These are phyloP conservation scores for Lyophyllum shimeji DNA, from an alignment of 768 basidiomycete genomes.

Conservation along the genomic window DNA sequence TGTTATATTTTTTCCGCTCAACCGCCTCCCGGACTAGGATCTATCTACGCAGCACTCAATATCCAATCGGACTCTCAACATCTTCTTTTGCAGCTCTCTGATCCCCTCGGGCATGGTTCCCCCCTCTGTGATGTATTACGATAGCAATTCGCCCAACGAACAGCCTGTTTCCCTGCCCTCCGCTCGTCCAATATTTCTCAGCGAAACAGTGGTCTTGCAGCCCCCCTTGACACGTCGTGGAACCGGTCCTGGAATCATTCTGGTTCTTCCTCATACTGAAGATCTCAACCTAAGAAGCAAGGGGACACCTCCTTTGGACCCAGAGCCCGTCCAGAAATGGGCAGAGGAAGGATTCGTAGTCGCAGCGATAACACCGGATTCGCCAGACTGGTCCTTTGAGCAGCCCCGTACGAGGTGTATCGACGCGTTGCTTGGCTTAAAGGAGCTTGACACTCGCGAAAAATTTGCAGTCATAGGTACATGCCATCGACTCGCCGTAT, in stretches of 20 bases:
- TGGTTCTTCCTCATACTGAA: constrained; percentile 36
- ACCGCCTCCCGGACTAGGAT: too few species aligned
- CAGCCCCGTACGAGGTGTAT: constrained; percentile 30
- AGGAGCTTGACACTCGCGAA: constrained; percentile 39
- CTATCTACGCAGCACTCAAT: too few species aligned
- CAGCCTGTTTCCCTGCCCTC: constrained; percentile 41
- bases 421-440: constrained; percentile 33
- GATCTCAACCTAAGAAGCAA: constrained; percentile 22
- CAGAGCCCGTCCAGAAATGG: constrained; percentile 51
- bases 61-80: not conserved
- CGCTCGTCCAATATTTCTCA: constrained; percentile 32
- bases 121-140: constrained; percentile 23
- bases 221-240: constrained; percentile 49
- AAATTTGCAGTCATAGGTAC: constrained; percentile 46
- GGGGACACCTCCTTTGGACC: constrained; percentile 37
- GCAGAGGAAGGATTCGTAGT: constrained; percentile 56
- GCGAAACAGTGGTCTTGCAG: constrained; percentile 36
- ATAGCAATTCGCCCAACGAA: constrained; percentile 38
- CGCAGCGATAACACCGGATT: constrained; percentile 30
- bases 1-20: too few species aligned
- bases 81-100: not conserved
- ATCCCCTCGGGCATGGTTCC: not conserved
- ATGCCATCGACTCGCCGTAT: not conserved
- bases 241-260: constrained; percentile 45
- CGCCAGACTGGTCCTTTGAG: constrained; percentile 21